Evolutionary conservation across 495 filamentous ascomycete species (phyloP).

Genomic region (Staphylotrichum tortipilum): DNA sequence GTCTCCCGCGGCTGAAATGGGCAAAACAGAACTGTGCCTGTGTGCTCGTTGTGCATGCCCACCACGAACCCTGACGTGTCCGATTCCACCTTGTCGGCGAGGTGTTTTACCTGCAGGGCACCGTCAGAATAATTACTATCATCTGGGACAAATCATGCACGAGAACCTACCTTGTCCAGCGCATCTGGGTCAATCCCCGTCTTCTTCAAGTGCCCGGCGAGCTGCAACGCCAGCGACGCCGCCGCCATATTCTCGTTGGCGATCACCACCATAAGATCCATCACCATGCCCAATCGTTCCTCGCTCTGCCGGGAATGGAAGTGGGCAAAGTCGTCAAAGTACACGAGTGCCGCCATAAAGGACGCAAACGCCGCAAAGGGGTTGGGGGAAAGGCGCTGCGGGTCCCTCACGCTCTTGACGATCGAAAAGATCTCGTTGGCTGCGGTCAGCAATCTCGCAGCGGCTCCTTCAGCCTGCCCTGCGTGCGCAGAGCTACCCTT

Average conservation of each 20-base stretch:
- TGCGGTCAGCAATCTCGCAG: conserved; percentile 1
- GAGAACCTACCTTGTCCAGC: not conserved
- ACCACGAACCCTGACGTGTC: not conserved
- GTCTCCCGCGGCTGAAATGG: not conserved
- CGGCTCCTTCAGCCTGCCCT: not conserved
- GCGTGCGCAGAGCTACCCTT: not conserved
- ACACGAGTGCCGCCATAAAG: conserved; percentile 6
- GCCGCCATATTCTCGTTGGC: not conserved
- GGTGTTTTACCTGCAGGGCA: not conserved
- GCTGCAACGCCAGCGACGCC: conserved; percentile 6
- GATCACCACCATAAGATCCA: not conserved
- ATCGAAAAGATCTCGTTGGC: conserved; percentile 6
- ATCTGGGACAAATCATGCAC: not conserved
- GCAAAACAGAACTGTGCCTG: not conserved
- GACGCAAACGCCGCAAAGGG: not conserved
- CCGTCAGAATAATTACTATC: too few relatives aligned
- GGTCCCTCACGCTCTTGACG: not conserved
- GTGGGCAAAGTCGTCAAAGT: not conserved
- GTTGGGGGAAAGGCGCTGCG: not conserved
- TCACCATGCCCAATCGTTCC: not conserved
- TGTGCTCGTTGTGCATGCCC: not conserved
- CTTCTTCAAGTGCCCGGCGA: conserved; percentile 9
- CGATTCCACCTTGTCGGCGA: not conserved
- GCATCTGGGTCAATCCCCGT: not conserved
- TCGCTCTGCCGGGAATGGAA: not conserved